Evolutionary conservation across 106 monocot genomes (phyloP), one percentile per base, ranked within the genome.

Genomic region (Triglochin maritima): DNA sequence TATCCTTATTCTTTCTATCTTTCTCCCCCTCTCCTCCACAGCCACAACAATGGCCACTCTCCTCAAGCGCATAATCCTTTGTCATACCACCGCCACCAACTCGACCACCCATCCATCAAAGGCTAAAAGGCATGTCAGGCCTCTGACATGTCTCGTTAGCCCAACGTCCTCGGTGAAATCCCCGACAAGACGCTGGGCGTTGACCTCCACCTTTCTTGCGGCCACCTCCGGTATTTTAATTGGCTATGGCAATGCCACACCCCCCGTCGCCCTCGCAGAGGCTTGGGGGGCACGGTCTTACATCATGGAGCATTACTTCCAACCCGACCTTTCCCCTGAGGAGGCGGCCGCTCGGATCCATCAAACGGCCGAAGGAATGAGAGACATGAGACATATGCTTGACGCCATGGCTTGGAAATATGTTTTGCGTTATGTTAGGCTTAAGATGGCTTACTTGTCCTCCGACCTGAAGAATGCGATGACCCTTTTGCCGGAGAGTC

Each of bases 361-460:
- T 49, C 94, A 94, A 77, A 94, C 94, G 6, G 79, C 94, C 10
- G 89, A 94, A 63, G 89, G 87, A 61, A 61, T 89, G 62, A 55
- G 64, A 11, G 81, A 76, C 17, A 78, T 94, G 79, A 64, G 89
- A 10, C 89, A 77, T 66, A 94, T 94, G 94, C 83, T 94, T 5
- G 87, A 94, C 55, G 82, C 82, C 59, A 89, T 87, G 94, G 82
- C 89, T 2, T 94, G 94, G 94, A 74, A 70, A 69, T 93, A 93
- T 73, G 84, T 89, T 14, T 65, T 86, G 49, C 81, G 84, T 76
- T 94, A 86, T 70, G 69, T 89, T 46, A 56, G 89, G 10, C 79
- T 79, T 60, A 94, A 89, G 69, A 72, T 74, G 11, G 80, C 89
- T 2, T 94, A 87, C 67, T 85, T 94, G 63, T 87, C 87, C 70